Evolutionary conservation across 2,329 filamentous ascomycete species (phyloP).

Genomic region (Scortechinia acanthostroma): DNA sequence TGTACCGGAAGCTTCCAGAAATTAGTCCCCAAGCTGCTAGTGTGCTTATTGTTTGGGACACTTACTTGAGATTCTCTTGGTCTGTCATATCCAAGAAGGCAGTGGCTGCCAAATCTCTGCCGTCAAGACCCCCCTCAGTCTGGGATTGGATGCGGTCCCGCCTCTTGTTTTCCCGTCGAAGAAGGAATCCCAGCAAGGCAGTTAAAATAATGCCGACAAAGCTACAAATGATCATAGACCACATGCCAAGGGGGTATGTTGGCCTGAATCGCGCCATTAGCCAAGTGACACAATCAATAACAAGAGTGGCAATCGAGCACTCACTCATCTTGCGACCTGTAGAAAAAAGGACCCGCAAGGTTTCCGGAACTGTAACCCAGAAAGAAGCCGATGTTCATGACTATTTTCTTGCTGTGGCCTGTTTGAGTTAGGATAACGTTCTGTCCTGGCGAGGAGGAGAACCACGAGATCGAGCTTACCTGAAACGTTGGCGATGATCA

Average conservation of each 20-base stretch:
- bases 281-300: no score
- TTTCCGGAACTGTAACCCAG: slow-evolving; percentile 1
- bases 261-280: not conserved
- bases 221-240: not conserved
- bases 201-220: not conserved
- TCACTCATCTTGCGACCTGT: not conserved
- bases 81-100: slow-evolving; percentile 4
- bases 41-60: no score
- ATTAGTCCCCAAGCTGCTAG: no score
- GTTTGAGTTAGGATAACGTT: not conserved
- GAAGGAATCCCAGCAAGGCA: not conserved
- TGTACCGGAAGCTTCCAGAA: no score
- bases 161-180: not conserved
- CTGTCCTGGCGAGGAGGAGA: not conserved
- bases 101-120: not conserved
- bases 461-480: not conserved
- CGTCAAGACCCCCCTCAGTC: not conserved
- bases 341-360: slow-evolving; percentile 3
- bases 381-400: not conserved
- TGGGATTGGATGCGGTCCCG: not conserved
- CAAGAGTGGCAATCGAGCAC: not conserved
- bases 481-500: not conserved
- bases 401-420: slow-evolving; percentile 3
- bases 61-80: slow-evolving; percentile 2
- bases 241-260: not conserved